Conservation (phyloP, 2,329 filamentous ascomycete species). For the Ophiostoma australiae region DNA sequence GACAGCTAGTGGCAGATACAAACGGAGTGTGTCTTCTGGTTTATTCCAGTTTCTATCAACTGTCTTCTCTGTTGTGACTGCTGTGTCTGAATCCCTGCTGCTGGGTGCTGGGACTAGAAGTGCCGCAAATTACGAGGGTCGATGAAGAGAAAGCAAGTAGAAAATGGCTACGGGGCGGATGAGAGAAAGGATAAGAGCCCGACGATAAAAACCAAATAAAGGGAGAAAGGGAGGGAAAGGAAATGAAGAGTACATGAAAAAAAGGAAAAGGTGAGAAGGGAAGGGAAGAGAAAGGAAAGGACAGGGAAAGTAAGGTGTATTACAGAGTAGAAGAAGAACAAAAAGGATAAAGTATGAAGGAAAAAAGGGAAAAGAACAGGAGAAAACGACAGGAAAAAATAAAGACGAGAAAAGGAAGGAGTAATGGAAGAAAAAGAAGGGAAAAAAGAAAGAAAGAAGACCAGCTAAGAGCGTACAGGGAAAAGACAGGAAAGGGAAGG, state of each 20-base stretch:
- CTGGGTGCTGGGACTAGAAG: background rate
- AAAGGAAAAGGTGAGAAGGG: background rate
- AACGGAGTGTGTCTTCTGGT: background rate
- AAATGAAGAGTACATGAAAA: background rate
- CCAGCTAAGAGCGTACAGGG: background rate
- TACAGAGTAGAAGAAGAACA: too few species aligned
- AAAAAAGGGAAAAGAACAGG: background rate
- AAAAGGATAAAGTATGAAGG: background rate
- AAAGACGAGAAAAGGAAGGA: background rate
- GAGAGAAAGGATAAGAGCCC: background rate
- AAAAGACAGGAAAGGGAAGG: constrained; percentile 5
- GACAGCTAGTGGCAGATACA: background rate
- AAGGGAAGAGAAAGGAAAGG: background rate
- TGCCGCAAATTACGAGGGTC: constrained; percentile 3
- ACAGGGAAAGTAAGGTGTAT: too few species aligned
- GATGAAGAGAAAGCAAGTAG: background rate
- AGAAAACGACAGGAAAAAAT: background rate
- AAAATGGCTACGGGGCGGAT: background rate
- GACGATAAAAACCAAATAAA: background rate
- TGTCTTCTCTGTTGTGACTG: background rate
- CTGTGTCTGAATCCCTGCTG: background rate
- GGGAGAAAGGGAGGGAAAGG: background rate
- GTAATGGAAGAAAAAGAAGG: background rate
- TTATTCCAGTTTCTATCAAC: background rate
- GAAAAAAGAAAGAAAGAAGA: background rate